These are phyloP conservation scores for Irpex sp. DNA, from an alignment of 1,284 basidiomycete species.

Conservation along the genomic window DNA sequence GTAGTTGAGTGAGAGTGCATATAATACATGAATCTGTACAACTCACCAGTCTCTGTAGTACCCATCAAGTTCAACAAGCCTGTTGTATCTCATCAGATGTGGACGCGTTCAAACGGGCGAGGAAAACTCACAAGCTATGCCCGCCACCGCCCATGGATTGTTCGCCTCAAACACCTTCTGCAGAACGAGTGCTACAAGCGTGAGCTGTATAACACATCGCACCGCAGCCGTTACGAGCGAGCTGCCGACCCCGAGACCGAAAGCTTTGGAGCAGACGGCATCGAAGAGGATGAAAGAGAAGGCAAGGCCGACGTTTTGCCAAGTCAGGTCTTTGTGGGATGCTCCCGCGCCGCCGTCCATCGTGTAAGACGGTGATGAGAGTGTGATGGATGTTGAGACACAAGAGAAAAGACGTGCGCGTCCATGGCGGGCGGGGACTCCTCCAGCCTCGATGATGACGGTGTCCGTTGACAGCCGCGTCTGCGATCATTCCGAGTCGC, in stretches of 20 bases:
- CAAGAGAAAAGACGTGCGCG: background rate
- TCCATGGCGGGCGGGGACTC: background rate
- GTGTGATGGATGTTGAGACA: background rate
- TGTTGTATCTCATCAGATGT: constrained; percentile 17
- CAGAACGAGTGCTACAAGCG: constrained; percentile 65
- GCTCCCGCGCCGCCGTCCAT: constrained; percentile 7
- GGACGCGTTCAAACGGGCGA: background rate
- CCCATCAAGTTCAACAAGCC: constrained; percentile 73
- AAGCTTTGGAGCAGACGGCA: constrained; percentile 54
- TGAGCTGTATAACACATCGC: constrained; percentile 76
- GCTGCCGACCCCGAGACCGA: constrained; percentile 67
- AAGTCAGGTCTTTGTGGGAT: constrained; percentile 39
- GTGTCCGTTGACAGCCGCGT: background rate
- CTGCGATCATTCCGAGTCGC: background rate
- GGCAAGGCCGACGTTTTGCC: constrained; percentile 71
- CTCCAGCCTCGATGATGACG: no score
- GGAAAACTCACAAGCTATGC: constrained; percentile 58
- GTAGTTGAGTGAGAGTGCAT: constrained; percentile 22
- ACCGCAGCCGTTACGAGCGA: constrained; percentile 67
- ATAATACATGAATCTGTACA: background rate
- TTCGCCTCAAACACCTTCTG: constrained; percentile 73
- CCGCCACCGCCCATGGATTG: constrained; percentile 70
- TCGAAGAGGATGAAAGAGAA: constrained; percentile 71
- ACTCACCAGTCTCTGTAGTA: constrained; percentile 61
- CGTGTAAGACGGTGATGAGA: background rate